Base-by-base conservation (phyloP, 1,284 basidiomycete genomes). In the Tremellales sp. region DNA sequence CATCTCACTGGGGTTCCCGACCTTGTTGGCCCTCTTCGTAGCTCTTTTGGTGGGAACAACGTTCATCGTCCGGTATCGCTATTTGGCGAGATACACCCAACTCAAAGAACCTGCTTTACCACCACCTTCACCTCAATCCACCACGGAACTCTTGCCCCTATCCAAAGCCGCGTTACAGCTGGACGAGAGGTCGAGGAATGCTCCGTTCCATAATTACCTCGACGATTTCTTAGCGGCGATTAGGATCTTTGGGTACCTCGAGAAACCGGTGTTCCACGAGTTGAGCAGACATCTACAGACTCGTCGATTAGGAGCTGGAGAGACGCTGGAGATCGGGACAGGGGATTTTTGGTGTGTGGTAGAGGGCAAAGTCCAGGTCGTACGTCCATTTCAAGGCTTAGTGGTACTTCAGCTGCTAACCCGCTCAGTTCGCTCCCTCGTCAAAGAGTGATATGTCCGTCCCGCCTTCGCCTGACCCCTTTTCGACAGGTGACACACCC, bases 271-370 rank as follows among this genome's bases (percentile, higher is more conserved):
- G 55, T 97, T 97, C 68, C 91, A 96, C 65, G 92, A 97, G 74
- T 81, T 97, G 35, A 90, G 90, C 1, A 80, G 92, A 45, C 90
- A 96, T 74, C 76, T 97, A 17, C 92, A 96, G 70, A 97, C 93
- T 0, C 81, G 89, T 54, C 79, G 91, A 17, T 78, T 97, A 24
- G 87, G 94, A 46, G 93, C 92, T 1, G 92, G 73, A 4, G 92
- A 46, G 85, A 96, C 70, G n/a, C 80, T 97, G 4, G 88, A 94
- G 61, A 83, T 73, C 33, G 70, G 89, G 59, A 89, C 93, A 73
- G 88, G 88, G 64, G 90, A 86, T 53, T 97, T 97, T 72, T 97
- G 94, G 73, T 94, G 90, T 68, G 92, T 97, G 23, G 85, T 97
- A 19, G 92, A 96, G 68, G 92, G 92, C 5, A 85, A 65, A 40